A percentile compares a stretch with the other conserved stretches of the same genome.
Conservation (phyloP, 176 grass and related monocot genomes). For the Oryza nivara region DNA sequence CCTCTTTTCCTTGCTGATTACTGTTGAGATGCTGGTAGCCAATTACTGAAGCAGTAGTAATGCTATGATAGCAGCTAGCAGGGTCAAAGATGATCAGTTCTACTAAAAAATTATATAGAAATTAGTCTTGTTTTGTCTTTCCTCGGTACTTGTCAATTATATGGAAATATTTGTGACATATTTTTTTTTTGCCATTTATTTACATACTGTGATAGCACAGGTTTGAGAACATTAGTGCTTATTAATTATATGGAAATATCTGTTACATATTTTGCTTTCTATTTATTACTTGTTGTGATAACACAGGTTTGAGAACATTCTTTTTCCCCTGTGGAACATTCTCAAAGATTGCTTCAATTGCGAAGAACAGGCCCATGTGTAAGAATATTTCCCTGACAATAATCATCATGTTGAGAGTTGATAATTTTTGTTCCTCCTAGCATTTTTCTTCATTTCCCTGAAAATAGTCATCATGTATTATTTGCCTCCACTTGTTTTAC, state of each 20-base stretch:
- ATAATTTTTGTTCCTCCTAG: not conserved
- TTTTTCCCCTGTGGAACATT: conserved; percentile 98
- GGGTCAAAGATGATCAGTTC: no score
- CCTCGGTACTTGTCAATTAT: not conserved
- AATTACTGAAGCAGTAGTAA: no score
- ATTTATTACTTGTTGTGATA: not conserved
- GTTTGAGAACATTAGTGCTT: conserved; percentile 66
- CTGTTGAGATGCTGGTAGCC: no score
- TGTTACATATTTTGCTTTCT: conserved; percentile 28
- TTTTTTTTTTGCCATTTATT: conserved; percentile 18
- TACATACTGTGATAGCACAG: conserved; percentile 36
- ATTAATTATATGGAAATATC: conserved; percentile 1
- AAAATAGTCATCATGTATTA: not conserved
- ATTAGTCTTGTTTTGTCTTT: no score
- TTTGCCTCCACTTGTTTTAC: not conserved
- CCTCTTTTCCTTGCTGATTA: no score
- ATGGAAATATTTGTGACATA: conserved; percentile 22
- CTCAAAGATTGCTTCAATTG: conserved; percentile 77
- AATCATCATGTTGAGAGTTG: not conserved
- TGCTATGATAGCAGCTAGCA: no score
- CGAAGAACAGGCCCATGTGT: conserved; percentile 86
- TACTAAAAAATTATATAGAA: no score
- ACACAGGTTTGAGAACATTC: conserved; percentile 82
- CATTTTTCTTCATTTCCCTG: not conserved
- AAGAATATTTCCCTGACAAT: conserved; percentile 48